These are phyloP conservation scores for Kodamaea laetipori DNA, from an alignment of 805 yeast genomes.

Conservation along the genomic window DNA sequence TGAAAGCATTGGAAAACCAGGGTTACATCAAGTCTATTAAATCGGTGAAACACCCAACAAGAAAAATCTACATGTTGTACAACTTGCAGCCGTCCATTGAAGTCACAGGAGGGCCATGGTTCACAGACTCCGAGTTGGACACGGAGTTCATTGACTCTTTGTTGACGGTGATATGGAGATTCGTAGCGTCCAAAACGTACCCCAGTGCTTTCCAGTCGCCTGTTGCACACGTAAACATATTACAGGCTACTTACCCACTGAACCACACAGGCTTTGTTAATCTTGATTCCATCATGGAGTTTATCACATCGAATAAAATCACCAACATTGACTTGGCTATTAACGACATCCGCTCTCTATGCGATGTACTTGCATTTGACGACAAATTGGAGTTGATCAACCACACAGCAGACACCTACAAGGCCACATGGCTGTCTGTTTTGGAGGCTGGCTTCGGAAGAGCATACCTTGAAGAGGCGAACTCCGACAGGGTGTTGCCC, in stretches of 20 bases:
- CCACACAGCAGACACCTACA: conserved; percentile 61
- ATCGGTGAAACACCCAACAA: conserved; percentile 87
- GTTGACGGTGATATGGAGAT: conserved; percentile 85
- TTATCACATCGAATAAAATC: conserved; percentile 69
- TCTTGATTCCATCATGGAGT: conserved; percentile 71
- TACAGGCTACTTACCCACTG: conserved; percentile 56
- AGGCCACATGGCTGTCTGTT: conserved; percentile 82
- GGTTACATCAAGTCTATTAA: conserved; percentile 86
- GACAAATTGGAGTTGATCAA: conserved; percentile 71
- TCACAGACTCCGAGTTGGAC: conserved; percentile 92
- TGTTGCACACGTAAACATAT: conserved; percentile 33
- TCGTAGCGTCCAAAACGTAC: conserved; percentile 69
- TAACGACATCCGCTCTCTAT: conserved; percentile 74
- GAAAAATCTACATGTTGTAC: conserved; percentile 95
- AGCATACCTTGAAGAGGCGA: conserved; percentile 25
- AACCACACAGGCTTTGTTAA: conserved; percentile 66
- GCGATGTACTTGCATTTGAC: conserved; percentile 86
- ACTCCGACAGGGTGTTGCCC: conserved; percentile 13
- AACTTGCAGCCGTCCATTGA: conserved; percentile 91
- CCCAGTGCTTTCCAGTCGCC: conserved; percentile 67
- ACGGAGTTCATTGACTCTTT: conserved; percentile 88
- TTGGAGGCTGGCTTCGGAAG: conserved; percentile 64
- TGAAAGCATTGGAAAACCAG: conserved; percentile 78
- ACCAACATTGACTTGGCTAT: conserved; percentile 78
- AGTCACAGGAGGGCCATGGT: conserved; percentile 99